These are phyloP conservation scores for Xylariales sp. DNA, from an alignment of 2,329 filamentous ascomycete genomes.

Conservation along the genomic window DNA sequence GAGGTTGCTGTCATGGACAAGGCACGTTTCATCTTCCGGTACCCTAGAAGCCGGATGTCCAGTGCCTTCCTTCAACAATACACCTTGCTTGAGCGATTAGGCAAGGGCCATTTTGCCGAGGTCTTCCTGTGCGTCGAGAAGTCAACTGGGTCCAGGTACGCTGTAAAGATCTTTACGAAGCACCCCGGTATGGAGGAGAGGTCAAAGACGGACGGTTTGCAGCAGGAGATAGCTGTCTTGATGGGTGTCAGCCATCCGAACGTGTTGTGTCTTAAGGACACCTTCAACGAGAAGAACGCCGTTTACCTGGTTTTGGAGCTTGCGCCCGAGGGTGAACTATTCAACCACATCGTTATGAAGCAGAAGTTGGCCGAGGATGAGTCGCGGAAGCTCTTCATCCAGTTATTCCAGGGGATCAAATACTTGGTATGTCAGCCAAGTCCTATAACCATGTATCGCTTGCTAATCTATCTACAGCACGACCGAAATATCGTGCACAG, in stretches of 20 bases:
- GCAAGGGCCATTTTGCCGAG: conserved; percentile 92
- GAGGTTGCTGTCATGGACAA: conserved; percentile 84
- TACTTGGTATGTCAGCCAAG: conserved; percentile 71
- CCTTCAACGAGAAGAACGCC: conserved; percentile 84
- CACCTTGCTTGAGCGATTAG: conserved; percentile 75
- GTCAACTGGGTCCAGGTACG: conserved; percentile 72
- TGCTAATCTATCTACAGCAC: conserved; percentile 56
- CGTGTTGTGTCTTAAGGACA: conserved; percentile 88
- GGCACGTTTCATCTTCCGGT: conserved; percentile 86
- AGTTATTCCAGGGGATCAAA: conserved; percentile 90
- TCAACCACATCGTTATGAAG: conserved; percentile 91
- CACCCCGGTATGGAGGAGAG: conserved; percentile 75
- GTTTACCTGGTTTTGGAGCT: conserved; percentile 91
- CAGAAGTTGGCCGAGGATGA: conserved; percentile 82
- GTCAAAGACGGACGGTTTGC: conserved; percentile 77
- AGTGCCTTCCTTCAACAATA: conserved; percentile 85
- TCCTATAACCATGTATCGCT: neutral
- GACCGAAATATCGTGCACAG: conserved; percentile 96
- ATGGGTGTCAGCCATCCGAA: conserved; percentile 97
- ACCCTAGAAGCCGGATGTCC: conserved; percentile 69
- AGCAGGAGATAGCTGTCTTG: conserved; percentile 93
- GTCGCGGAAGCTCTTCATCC: conserved; percentile 79
- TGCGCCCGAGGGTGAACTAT: conserved; percentile 87
- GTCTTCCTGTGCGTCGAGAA: conserved; percentile 91
- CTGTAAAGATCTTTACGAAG: conserved; percentile 93